Base-by-base conservation (phyloP, 495 filamentous ascomycete genomes). In the Bacidia rubella region DNA sequence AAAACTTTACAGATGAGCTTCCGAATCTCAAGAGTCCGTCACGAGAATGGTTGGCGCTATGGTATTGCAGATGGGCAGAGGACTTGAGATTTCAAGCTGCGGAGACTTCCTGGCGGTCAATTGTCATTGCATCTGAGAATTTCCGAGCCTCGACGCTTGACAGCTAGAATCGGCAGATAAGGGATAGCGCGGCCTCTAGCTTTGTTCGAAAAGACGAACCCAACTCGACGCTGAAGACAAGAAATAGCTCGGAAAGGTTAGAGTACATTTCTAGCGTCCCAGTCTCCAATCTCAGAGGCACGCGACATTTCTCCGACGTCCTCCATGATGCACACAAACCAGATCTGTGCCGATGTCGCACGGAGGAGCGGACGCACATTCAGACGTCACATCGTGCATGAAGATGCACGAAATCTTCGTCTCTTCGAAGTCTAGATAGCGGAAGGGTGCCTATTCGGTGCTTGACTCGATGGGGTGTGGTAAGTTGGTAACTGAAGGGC, bases 401-500 rank as follows among this genome's bases (percentile, higher is more conserved):
- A 7, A 7, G 7, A 35, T 35, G 29, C 29, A 35, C 29, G 29
- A 35, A 5, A 35, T 5, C 5, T 5, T 7, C 29, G 5, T 35
- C 5, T 35, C 29, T 5, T 35, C 29, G 29, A 7, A 15, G 29
- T 35, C 7, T 7, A 35, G 29, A 35, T 35, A 35, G 5, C 29
- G 29, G 29, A 35, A 15, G 5, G 29, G 29, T 41, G 4, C 47
- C 35, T 39, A 50, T 51, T 23, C 44, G 23, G 26, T 55, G 45
- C 44, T 38, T 50, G 47, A 50, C 55, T 57, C 55, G 51, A 54
- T 57, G 44, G 26, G 53, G 35, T 57, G 46, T 50, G 26, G 46
- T 57, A 54, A 57, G 12, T 17, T 35, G 22, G 12, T 32, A 38
- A 11, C 22, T 20, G 25, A 43, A 48, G 39, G 47, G 41, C 19